phyloP scores from a whole-genome alignment of 108 stramenopile genomes.

The Asterionellopsis glacialis region DNA sequence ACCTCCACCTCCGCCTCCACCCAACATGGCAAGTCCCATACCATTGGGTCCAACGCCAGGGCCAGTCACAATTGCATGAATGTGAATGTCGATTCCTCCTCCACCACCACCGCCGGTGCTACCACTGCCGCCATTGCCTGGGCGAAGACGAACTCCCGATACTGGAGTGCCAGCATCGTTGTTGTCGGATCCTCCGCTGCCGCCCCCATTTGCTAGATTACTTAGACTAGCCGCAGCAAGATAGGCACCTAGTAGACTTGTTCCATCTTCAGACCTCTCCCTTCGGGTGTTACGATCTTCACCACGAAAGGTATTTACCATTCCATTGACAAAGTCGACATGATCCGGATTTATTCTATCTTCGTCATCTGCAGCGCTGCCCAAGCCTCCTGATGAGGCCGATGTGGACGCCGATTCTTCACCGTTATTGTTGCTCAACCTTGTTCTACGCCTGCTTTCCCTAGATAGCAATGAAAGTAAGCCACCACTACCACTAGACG shows the following conservation, averaged over 20 bases:
- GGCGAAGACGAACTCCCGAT: conserved; percentile 22
- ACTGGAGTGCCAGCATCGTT: conserved; percentile 18
- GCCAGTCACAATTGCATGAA: conserved; percentile 84
- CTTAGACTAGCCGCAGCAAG: conserved; percentile 47
- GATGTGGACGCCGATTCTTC: conserved; percentile 21
- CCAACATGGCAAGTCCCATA: conserved; percentile 12
- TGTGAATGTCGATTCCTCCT: conserved; percentile 86
- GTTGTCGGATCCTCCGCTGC: conserved; percentile 8
- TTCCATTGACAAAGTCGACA: conserved; percentile 70
- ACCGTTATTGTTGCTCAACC: neutral
- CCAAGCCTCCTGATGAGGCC: neutral
- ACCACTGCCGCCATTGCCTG: conserved; percentile 19
- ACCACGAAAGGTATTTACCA: conserved; percentile 76
- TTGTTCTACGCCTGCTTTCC: conserved; percentile 16
- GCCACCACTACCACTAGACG: conserved; percentile 18
- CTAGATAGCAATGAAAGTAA: conserved; percentile 39
- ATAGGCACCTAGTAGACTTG: conserved; percentile 44
- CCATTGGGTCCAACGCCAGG: conserved; percentile 39
- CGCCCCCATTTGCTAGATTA: conserved; percentile 3
- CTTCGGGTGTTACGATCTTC: conserved; percentile 29
- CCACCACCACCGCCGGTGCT: conserved; percentile 23
- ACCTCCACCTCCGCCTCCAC: conserved; percentile 9
- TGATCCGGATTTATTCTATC: conserved; percentile 60
- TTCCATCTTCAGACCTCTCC: conserved; percentile 13
- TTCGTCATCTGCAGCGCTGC: neutral